Base-by-base conservation (phyloP, 495 filamentous ascomycete species). In the Penicillium silybi region DNA sequence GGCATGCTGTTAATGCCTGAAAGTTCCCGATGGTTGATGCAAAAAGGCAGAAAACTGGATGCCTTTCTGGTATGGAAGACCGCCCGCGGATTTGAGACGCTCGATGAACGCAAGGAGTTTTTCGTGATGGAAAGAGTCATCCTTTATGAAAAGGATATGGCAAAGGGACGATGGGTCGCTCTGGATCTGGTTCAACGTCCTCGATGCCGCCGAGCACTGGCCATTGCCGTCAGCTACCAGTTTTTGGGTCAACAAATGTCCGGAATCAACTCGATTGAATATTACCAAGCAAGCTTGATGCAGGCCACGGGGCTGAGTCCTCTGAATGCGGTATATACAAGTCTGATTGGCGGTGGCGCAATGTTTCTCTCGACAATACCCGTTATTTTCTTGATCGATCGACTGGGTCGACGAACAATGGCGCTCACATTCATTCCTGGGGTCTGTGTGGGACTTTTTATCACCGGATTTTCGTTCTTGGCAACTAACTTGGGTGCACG, bases 61-160 rank as follows among this genome's bases (percentile, higher is more conserved):
- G 10, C 39, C 16, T 41, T 17, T 18, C 39, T 4, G 17, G 39
- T 41, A 8, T 41, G 39, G 39, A 41, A 41, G 16, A 41, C 39
- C 8, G 39, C 39, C 39, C 39, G 39, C n/a, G 39, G 39, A 41
- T 41, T 41, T 41, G 39, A 41, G 39, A 41, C 39, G 8, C 39
- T 41, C 18, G 39, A 41, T 18, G 39, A 41, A 41, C 39, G 39
- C 39, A 41, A 11, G 39, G 39, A 41, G 16, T 41, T 41, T 16
- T 41, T 41, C 39, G 18, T 41, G n/a, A 41, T 41, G 39, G 39
- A 41, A 41, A 41, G 39, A 41, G 39, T 41, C 39, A 41, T 41
- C 16, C 39, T 41, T 41, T 41, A 41, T 16, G 39, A 41, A 41
- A 41, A 41, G 39, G 39, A 41, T 16, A 41, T 41, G 39, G 39